Evolutionary conservation across 352 stramenopile species (phyloP), one percentile per base, ranked within the genome.

Genomic region (Globisporangium apiculatum): DNA sequence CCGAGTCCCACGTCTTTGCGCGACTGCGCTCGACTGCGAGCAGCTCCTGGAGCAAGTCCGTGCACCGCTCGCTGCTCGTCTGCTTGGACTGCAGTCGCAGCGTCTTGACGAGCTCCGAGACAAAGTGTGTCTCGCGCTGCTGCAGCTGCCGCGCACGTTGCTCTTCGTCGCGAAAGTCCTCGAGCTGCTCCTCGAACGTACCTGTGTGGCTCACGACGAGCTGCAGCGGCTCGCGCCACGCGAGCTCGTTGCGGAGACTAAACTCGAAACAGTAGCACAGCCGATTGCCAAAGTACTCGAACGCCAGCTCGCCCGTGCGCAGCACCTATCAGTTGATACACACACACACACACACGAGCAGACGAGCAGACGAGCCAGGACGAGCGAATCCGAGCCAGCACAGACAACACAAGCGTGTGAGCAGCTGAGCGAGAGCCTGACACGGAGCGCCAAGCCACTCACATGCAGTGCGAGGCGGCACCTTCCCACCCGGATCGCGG

Each of bases 31-130:
- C 80, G 7, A 91, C 78, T 7, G 67, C 51, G 12, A 89, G 71
- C 1, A 92, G 68, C 55, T 91, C 83, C 52, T 87, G 60, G 1
- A 92, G 51, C 1, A 92, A 46, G 31, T 83, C 69, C 4, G 73
- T 76, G 3, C 64, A 73, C 12, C 83, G 60, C 43, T 89, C 73
- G 41, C 71, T 84, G 11, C 66, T 86, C 2, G 67, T 83, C 42
- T 82, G 70, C 53, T 86, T 83, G 0, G 74, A 66, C 55, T 92
- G 80, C 65, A 89, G 73, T 2, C 80, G 68, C 31, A 92, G 63
- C 2, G 73, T 89, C 53, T 91, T 91, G 9, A 91, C 70, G 5
- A 89, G 46, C 43, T 92, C 80, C 0, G 83, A 91, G 0, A 91
- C 63, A 40, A 89, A 73, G 41, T 91, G 79, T 3, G 76, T 67